Evolutionary conservation across 331 rosid genomes (phyloP), one percentile per base, ranked within the genome.

Genomic region (Malus hybrid): DNA sequence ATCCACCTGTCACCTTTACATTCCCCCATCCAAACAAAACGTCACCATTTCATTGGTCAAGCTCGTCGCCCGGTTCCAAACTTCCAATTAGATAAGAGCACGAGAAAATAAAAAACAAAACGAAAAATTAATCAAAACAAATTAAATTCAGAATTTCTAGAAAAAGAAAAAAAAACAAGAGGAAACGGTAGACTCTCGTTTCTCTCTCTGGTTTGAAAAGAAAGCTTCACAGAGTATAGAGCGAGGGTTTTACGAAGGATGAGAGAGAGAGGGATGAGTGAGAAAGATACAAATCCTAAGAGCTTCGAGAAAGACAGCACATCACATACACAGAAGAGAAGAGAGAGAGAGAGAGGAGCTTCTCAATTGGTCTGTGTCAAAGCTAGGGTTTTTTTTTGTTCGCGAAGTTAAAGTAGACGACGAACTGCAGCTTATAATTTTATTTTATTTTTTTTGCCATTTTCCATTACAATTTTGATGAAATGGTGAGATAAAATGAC

Each of bases 331-430:
- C 70, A 16, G 24, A 69, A 22, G 62, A 69, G 67, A 44, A 3
- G 55, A 15, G 19, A 16, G 16, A 52, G n/a, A 52, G 8, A 52
- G 57, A 52, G 70, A 24, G 70, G 42, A 32, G 80, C 75, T 71
- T 57, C 65, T 72, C 65, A 39, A 71, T 55, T 46, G 62, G 73
- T 64, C 83, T 59, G 31, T 63, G 56, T 77, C 77, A 16, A 18
- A 86, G 80, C 87, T 93, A 93, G 98, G 98, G 98, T 24, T 90
- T 93, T 54, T 81, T 81, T 85, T 81, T 63, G 69, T 78, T 71
- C 71, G n/a, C 46, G 18, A 65, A 86, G 90, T 90, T 87, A 63
- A 76, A 44, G 62, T 70, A 55, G 27, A 16, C 60, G 34, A 16
- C 60, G 65, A 10, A n/a, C 71, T 11, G 24, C 9, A 16, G 39